Base-by-base conservation (phyloP, 768 basidiomycete genomes). In the Amylocystis lapponica region DNA sequence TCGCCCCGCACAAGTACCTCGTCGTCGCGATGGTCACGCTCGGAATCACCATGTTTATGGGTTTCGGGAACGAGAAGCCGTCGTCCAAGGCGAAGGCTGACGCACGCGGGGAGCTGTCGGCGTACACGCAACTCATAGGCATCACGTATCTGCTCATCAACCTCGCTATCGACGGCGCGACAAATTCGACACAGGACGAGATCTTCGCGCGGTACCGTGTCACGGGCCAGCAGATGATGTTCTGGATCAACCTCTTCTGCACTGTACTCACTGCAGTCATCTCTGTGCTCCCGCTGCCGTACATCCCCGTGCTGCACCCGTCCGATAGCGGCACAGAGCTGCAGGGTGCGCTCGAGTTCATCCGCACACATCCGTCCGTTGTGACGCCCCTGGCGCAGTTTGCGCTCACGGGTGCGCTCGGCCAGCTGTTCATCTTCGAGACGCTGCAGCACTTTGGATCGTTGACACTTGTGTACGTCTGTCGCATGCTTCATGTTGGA, bases 191-290 rank as follows among this genome's bases (percentile, higher is more conserved):
- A 2, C 96, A 99, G 62, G 96, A 99, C 63, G 89, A 97, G 66
- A 85, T 99, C 46, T 98, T 99, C 66, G 70, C 80, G 20, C 70
- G 74, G 11, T 81, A 86, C 66, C 78, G 78, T 4, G 71, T 79
- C 33, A 69, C 78, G 3, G 96, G 96, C 7, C 93, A 96, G 63
- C 96, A 99, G 60, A 97, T 99, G 94, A 98, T 99, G 96, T 83
- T 98, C 61, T 95, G 82, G 81, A 95, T 99, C 65, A 95, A 93
- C 60, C 53, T 86, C 21, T 84, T 94, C 68, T 84, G 86, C 65
- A 88, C 92, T 3, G 48, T 83, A 27, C 61, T 90, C 44, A 83
- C 87, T 17, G 69, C 75, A 2, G 58, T 81, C 10, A 79, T 96
- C 21, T 76, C 83, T 21, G 59, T 85, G 6, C 72, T 90, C 36